A percentile compares a stretch with the other conserved stretches of the same genome.
phyloP scores from a whole-genome alignment of 75 land plant species.

The Sequoiadendron giganteum region DNA sequence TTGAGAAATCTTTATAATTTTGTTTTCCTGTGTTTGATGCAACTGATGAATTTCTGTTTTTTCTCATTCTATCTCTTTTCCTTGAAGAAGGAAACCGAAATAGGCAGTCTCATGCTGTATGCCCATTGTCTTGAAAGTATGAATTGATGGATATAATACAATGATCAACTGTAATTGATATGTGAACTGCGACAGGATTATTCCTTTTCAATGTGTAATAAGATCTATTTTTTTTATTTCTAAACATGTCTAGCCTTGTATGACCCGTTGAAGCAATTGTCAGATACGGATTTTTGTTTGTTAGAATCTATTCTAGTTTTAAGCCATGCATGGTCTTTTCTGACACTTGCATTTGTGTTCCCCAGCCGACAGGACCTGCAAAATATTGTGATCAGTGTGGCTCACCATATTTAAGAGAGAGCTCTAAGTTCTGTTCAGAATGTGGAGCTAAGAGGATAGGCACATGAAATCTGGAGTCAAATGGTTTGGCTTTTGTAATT shows the following conservation, averaged over 20 bases:
- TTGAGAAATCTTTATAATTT: not conserved
- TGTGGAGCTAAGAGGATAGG: constrained; percentile 90
- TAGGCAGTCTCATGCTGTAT: not conserved
- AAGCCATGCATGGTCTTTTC: not conserved
- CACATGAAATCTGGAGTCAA: constrained; percentile 12
- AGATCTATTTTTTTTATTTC: not conserved
- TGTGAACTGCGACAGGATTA: not conserved
- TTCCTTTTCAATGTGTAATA: not conserved
- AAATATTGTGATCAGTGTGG: constrained; percentile 99
- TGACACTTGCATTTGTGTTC: not conserved
- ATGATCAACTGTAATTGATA: not conserved
- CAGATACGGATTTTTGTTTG: not conserved
- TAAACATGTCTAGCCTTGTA: not conserved
- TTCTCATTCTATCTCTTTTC: not conserved
- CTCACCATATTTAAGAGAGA: constrained; percentile 81
- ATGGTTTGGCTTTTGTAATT: constrained; percentile 4
- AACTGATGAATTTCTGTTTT: not conserved
- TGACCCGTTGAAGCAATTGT: not conserved
- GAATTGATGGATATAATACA: not conserved
- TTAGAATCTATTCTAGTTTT: not conserved
- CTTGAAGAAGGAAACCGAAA: not conserved
- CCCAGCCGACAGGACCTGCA: constrained; percentile 78
- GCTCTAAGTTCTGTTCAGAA: constrained; percentile 96
- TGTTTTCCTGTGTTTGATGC: not conserved
- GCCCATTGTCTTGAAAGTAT: not conserved